Percentiles rank a stretch among this genome's conserved stretches.
phyloP scores from a whole-genome alignment of 495 filamentous ascomycete genomes.

The Pseudevernia furfuracea region DNA sequence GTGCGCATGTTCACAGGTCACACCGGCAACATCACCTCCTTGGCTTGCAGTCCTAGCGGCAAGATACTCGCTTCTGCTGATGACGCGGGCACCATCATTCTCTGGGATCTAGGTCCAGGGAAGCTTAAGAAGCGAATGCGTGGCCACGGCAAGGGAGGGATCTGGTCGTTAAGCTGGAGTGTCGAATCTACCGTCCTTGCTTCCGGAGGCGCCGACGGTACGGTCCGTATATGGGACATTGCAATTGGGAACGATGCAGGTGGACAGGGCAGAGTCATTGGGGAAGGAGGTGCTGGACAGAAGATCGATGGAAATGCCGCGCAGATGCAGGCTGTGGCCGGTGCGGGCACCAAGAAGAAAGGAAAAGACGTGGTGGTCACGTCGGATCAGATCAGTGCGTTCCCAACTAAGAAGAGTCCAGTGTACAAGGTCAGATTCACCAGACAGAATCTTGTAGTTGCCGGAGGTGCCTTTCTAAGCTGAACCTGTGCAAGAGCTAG shows the following conservation, averaged over 20 bases:
- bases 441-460: constrained; percentile 82
- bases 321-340: constrained; percentile 35
- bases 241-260: constrained; percentile 45
- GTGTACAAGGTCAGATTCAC: constrained; percentile 92
- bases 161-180: constrained; percentile 86
- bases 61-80: constrained; percentile 85
- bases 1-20: constrained; percentile 92
- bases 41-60: constrained; percentile 80
- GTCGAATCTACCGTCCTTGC: constrained; percentile 81
- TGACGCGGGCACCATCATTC: constrained; percentile 71
- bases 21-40: constrained; percentile 68
- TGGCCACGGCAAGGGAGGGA: constrained; percentile 87
- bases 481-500: constrained; percentile 29
- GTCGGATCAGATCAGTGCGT: constrained; percentile 85
- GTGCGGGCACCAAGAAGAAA: constrained; percentile 64
- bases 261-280: constrained; percentile 50
- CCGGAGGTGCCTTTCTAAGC: constrained; percentile 76
- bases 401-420: constrained; percentile 90
- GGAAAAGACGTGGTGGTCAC: constrained; percentile 85
- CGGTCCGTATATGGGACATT: constrained; percentile 91
- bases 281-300: constrained; percentile 45
- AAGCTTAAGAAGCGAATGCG: constrained; percentile 82
- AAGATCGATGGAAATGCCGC: constrained; percentile 42
- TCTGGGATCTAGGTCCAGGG: constrained; percentile 86
- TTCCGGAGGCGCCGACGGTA: constrained; percentile 85